These are phyloP conservation scores for Pythium aphanidermatum DNA, from an alignment of 352 stramenopile species.

Conservation along the genomic window DNA sequence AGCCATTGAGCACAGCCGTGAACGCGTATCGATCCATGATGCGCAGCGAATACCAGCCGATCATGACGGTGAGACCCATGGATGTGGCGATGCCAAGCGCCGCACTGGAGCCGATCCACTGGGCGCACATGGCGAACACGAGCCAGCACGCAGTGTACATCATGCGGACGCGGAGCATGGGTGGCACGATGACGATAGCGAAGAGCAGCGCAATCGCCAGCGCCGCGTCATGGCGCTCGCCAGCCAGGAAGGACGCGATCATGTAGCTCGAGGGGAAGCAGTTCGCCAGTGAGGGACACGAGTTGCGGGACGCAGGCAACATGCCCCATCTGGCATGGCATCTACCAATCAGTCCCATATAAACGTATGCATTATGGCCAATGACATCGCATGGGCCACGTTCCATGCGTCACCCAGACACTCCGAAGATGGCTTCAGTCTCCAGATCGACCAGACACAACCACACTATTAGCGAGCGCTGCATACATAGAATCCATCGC, in stretches of 20 bases:
- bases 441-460: too few relatives aligned
- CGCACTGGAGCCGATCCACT: conserved; percentile 45
- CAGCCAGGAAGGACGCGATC: too few relatives aligned
- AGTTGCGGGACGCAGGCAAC: too few relatives aligned
- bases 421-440: too few relatives aligned
- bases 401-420: too few relatives aligned
- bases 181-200: conserved; percentile 47
- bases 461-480: too few relatives aligned
- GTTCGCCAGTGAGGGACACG: too few relatives aligned
- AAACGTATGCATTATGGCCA: too few relatives aligned
- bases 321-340: too few relatives aligned
- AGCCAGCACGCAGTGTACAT: conserved; percentile 84
- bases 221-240: conserved; percentile 31
- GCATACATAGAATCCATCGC: too few relatives aligned
- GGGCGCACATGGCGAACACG: conserved; percentile 43
- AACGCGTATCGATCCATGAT: conserved; percentile 74
- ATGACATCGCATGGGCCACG: too few relatives aligned
- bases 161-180: conserved; percentile 53
- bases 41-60: conserved; percentile 77
- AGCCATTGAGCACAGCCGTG: conserved; percentile 68
- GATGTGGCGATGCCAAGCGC: conserved; percentile 70
- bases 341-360: too few relatives aligned
- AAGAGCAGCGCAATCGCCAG: conserved; percentile 54
- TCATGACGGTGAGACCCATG: conserved; percentile 83
- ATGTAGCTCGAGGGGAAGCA: not conserved